Evolutionary conservation across 352 stramenopile genomes (phyloP).

Genomic region (Aphanomyces stellatus): DNA sequence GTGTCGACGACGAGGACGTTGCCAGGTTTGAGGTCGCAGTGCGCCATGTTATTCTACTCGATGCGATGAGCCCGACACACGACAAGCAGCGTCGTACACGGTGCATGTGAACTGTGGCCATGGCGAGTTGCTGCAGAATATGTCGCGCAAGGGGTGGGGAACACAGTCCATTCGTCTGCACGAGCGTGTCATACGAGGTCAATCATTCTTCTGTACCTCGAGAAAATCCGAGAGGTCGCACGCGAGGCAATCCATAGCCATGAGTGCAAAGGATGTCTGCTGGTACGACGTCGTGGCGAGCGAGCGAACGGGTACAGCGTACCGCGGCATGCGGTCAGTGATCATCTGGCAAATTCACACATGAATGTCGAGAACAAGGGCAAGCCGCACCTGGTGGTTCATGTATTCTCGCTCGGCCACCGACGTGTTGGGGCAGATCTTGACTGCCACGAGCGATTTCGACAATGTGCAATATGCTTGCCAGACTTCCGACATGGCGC

Average conservation of each 20-base stretch:
- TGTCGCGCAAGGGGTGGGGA: not conserved
- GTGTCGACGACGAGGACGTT: not conserved
- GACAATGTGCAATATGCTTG: not conserved
- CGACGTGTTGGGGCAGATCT: constrained; percentile 2
- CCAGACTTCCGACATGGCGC: constrained; percentile 14
- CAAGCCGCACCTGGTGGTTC: constrained; percentile 6
- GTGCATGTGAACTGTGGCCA: constrained; percentile 2
- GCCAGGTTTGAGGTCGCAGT: constrained; percentile 16
- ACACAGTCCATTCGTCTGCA: not conserved
- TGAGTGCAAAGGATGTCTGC: not conserved
- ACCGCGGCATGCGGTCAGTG: not conserved
- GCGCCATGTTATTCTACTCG: constrained; percentile 17
- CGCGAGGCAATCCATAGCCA: constrained; percentile 13
- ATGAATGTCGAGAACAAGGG: not conserved
- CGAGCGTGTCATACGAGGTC: not conserved
- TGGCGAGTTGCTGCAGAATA: constrained; percentile 8
- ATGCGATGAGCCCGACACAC: not conserved
- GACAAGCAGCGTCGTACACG: not conserved
- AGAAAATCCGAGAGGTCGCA: constrained; percentile 17
- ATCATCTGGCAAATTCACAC: not conserved
- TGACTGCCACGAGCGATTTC: not conserved
- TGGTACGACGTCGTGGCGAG: not conserved
- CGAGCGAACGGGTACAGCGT: not conserved
- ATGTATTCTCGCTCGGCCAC: not conserved
- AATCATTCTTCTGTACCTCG: not conserved